A percentile compares a stretch with the other conserved stretches of the same genome.
phyloP scores from a whole-genome alignment of 2,329 filamentous ascomycete genomes.

The Claviceps sp. region DNA sequence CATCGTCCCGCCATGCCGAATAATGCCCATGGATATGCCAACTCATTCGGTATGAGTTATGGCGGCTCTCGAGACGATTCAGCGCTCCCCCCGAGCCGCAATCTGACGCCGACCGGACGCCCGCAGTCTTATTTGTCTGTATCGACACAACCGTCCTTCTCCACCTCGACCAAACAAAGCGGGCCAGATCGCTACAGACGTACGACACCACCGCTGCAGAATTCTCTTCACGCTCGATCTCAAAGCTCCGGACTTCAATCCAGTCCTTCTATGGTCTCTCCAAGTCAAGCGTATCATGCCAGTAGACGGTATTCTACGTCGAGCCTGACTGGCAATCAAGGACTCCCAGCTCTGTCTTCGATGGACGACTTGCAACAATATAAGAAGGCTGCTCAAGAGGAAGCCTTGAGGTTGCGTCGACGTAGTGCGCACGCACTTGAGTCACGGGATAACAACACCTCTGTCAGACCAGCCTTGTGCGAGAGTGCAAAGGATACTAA shows the following conservation, averaged over 20 bases:
- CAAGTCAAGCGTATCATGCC: slow-evolving; percentile 7
- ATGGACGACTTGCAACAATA: slow-evolving; percentile 59
- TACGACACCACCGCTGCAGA: slow-evolving; percentile 33
- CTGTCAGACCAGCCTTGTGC: slow-evolving; percentile 8
- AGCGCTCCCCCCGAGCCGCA: slow-evolving; percentile 28
- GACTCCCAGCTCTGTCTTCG: slow-evolving; percentile 28
- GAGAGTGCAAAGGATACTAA: slow-evolving; percentile 16
- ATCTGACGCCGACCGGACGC: slow-evolving; percentile 24
- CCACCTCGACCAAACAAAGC: slow-evolving; percentile 29
- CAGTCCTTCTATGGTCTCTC: slow-evolving; percentile 18
- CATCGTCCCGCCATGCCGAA: slow-evolving; percentile 15
- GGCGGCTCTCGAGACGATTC: slow-evolving; percentile 41
- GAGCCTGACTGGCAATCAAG: slow-evolving; percentile 35
- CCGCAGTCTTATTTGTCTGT: slow-evolving; percentile 30
- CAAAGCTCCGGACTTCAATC: slow-evolving; percentile 21
- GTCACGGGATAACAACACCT: slow-evolving; percentile 11
- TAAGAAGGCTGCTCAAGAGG: slow-evolving; percentile 44
- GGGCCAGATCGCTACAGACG: slow-evolving; percentile 70
- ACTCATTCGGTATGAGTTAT: slow-evolving; percentile 20
- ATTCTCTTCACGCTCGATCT: slow-evolving; percentile 22
- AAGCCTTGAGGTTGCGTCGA: slow-evolving; percentile 64
- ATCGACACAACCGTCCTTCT: slow-evolving; percentile 35
- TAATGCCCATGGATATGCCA: slow-evolving; percentile 26
- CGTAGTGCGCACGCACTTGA: slow-evolving; percentile 65
- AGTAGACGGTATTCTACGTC: slow-evolving; percentile 21